Evolutionary conservation across 2,329 filamentous ascomycete genomes (phyloP).

Genomic region (Cordyceps pruinosa): DNA sequence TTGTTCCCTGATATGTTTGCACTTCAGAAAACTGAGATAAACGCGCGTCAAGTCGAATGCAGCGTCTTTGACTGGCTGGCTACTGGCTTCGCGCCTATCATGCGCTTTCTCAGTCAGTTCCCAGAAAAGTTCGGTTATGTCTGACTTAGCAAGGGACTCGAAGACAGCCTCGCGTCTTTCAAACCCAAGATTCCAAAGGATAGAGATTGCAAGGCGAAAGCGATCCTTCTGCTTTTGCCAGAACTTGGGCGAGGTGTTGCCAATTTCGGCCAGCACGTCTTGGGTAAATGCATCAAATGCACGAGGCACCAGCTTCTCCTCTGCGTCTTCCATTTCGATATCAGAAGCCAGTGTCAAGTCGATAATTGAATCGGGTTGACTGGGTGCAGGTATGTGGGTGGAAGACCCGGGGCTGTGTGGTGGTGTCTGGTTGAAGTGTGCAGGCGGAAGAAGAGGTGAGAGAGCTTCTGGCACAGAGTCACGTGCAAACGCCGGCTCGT

Average conservation of each 20-base stretch:
- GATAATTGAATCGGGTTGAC: conserved; percentile 14
- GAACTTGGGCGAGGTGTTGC: conserved; percentile 3
- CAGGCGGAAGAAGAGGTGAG: background rate
- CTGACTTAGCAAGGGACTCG: conserved; percentile 12
- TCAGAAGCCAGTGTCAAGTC: conserved; percentile 13
- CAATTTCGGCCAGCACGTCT: conserved; percentile 7
- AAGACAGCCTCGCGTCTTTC: conserved; percentile 20
- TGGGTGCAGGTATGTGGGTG: background rate
- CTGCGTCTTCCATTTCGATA: background rate
- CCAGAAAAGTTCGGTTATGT: background rate
- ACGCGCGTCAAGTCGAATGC: conserved; percentile 26
- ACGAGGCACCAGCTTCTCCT: background rate
- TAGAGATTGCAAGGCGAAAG: conserved; percentile 23
- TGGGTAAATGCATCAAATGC: background rate
- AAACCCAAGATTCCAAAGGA: conserved; percentile 20
- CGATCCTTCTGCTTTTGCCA: conserved; percentile 20
- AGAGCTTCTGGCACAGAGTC: background rate
- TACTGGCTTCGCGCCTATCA: background rate
- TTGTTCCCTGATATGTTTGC: conserved; percentile 19
- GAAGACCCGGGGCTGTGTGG: background rate
- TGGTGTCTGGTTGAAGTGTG: background rate
- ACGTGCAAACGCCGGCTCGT: conserved; percentile 12
- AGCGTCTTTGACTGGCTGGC: background rate
- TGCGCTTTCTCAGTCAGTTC: background rate
- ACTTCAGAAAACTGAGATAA: conserved; percentile 25